These are phyloP conservation scores for Ophiostoma angusticollis DNA, from an alignment of 2,329 filamentous ascomycete species.

Conservation along the genomic window DNA sequence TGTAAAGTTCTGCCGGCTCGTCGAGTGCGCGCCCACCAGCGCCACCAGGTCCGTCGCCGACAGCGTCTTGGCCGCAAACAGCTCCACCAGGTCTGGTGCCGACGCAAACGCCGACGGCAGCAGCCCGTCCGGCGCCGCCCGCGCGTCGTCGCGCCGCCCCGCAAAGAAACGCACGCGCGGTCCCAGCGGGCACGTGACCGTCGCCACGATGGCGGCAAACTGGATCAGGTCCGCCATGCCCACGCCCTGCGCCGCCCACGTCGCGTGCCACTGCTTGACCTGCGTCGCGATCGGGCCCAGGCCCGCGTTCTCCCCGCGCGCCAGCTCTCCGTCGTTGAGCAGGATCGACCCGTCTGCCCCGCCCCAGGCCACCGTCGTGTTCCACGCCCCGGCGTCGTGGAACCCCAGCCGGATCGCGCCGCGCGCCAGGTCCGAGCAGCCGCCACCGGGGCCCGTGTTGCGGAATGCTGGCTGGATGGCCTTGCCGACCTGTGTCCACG, in stretches of 20 bases:
- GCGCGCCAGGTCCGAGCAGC: conserved; percentile 28
- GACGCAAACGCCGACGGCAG: conserved; percentile 30
- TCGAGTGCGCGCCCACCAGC: conserved; percentile 40
- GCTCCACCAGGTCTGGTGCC: conserved; percentile 29
- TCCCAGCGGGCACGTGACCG: conserved; percentile 36
- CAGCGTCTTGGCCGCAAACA: conserved; percentile 40
- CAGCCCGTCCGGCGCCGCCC: conserved; percentile 20
- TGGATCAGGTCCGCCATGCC: conserved; percentile 41
- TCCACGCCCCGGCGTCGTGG: conserved; percentile 33
- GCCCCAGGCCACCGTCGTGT: conserved; percentile 22
- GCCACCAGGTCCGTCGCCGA: conserved; percentile 35
- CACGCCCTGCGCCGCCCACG: conserved; percentile 27
- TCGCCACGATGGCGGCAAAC: conserved; percentile 32
- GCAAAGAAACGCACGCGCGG: conserved; percentile 34
- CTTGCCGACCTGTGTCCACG: conserved; percentile 26
- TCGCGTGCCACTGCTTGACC: conserved; percentile 24
- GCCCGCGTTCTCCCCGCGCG: conserved; percentile 29
- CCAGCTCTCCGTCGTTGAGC: conserved; percentile 25
- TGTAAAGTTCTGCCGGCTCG: conserved; percentile 33
- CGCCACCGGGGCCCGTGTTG: conserved; percentile 16
- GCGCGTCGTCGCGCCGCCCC: conserved; percentile 31
- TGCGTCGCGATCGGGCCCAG: conserved; percentile 27
- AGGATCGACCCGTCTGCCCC: conserved; percentile 35
- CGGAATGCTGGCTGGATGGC: conserved; percentile 24
- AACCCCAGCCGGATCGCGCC: conserved; percentile 32